Percentiles rank a stretch among this genome's conserved stretches.
Conservation (phyloP, 495 filamentous ascomycete genomes). For the Venustampulla echinocandica region DNA sequence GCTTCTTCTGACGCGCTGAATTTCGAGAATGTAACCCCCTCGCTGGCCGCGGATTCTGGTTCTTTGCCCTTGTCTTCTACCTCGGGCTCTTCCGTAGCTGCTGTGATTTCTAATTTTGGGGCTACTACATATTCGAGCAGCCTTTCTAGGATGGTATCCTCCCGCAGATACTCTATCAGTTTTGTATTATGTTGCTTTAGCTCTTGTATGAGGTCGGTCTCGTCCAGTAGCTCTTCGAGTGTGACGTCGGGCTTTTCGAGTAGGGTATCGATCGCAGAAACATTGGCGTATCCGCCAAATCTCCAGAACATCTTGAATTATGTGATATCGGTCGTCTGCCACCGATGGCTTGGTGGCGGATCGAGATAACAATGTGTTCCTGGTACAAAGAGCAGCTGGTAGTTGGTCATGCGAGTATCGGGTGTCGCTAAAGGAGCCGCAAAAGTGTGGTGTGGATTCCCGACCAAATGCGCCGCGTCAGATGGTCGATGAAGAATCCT, state of each 20-base stretch:
- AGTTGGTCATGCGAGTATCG: constrained; percentile 21
- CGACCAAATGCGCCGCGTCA: constrained; percentile 7
- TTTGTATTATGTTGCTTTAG: constrained; percentile 97
- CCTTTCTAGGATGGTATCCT: constrained; percentile 75
- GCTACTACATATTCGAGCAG: constrained; percentile 88
- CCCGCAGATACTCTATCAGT: constrained; percentile 89
- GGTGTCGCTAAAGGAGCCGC: constrained; percentile 13
- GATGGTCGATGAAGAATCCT: constrained; percentile 3
- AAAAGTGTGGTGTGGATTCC: constrained; percentile 10
- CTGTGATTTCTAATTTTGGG: constrained; percentile 52
- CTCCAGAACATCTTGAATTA: constrained; percentile 89
- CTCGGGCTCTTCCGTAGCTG: constrained; percentile 45
- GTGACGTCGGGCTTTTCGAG: constrained; percentile 92
- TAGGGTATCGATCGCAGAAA: constrained; percentile 90
- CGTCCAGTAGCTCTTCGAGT: constrained; percentile 91
- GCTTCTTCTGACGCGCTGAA: constrained; percentile 44
- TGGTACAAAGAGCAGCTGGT: constrained; percentile 1
- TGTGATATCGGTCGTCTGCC: constrained; percentile 31
- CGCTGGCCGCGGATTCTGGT: constrained; percentile 37
- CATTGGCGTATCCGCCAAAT: constrained; percentile 95
- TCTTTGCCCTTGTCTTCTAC: constrained; percentile 29
- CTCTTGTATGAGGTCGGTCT: constrained; percentile 92
- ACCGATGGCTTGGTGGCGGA: constrained; percentile 10
- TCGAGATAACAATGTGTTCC: constrained; percentile 8
- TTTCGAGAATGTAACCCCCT: constrained; percentile 37